Percentiles rank a stretch among this genome's conserved stretches.
Conservation (phyloP, 345 rosid genomes). For the Pugionium dolabratum region DNA sequence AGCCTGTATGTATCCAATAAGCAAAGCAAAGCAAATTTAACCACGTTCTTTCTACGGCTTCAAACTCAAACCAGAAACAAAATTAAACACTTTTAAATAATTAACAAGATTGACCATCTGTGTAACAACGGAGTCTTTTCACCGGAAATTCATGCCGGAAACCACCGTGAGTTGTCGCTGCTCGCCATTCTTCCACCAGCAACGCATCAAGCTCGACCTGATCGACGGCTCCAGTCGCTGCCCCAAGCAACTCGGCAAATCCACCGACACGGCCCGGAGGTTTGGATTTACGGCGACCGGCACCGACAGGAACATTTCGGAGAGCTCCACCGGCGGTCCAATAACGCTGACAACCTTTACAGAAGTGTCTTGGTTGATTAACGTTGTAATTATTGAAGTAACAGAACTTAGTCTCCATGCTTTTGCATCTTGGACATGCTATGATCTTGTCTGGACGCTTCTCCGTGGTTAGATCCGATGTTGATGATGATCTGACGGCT, state of each 20-base stretch:
- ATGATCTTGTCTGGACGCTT: constrained; percentile 89
- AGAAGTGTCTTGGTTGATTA: constrained; percentile 92
- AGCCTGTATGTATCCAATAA: constrained; percentile 42
- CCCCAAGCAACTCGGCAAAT: constrained; percentile 34
- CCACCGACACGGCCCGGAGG: constrained; percentile 56
- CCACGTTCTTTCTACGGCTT: constrained; percentile 38
- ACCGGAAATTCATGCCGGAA: constrained; percentile 61
- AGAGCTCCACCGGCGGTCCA: constrained; percentile 99
- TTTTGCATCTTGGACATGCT: constrained; percentile 90
- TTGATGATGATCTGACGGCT: constrained; percentile 32
- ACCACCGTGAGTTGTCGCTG: constrained; percentile 49
- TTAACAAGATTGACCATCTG: constrained; percentile 59
- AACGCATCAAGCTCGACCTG: constrained; percentile 56
- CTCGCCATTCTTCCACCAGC: constrained; percentile 64
- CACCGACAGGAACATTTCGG: constrained; percentile 86
- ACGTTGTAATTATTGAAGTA: constrained; percentile 97
- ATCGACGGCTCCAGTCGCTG: constrained; percentile 47
- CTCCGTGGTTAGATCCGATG: constrained; percentile 46
- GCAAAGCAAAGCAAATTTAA: constrained; percentile 29
- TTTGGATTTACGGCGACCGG: constrained; percentile 87
- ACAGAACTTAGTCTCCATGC: constrained; percentile 96
- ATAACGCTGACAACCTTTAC: constrained; percentile 95
- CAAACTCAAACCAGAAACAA: constrained; percentile 25
- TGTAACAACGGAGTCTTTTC: constrained; percentile 57
- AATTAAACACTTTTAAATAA: constrained; percentile 3